phyloP scores from a whole-genome alignment of 2,329 filamentous ascomycete species.

The Verticillium nubilum region DNA sequence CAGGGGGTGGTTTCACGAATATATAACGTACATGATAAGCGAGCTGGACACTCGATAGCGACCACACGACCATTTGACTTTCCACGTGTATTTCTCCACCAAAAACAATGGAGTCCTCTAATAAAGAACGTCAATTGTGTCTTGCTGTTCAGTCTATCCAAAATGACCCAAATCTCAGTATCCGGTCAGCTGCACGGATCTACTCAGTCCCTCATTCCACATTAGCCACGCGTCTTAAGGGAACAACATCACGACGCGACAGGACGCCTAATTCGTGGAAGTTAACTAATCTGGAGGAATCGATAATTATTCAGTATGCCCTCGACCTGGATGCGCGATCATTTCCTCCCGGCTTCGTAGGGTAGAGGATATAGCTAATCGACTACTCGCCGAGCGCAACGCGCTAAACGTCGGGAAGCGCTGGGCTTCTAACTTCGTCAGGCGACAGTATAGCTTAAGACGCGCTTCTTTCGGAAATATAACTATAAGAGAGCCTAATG shows the following conservation, averaged over 20 bases:
- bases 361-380: conserved; percentile 19
- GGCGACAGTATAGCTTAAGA: conserved; percentile 17
- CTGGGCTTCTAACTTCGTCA: conserved; percentile 21
- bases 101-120: not conserved
- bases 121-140: not conserved
- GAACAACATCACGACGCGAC: not conserved
- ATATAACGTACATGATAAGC: too few species aligned
- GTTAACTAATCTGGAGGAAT: not conserved
- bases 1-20: not conserved
- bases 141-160: not conserved
- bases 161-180: not conserved
- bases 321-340: not conserved
- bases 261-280: not conserved
- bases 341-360: conserved; percentile 3
- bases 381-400: conserved; percentile 14
- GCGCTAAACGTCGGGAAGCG: conserved; percentile 13
- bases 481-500: conserved; percentile 17
- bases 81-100: too few species aligned
- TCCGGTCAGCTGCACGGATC: not conserved
- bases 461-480: conserved; percentile 14
- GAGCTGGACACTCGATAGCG: too few species aligned
- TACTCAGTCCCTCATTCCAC: not conserved
- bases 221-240: not conserved
- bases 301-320: not conserved
- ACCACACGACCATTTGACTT: too few species aligned